Evolutionary conservation across 768 basidiomycete species (phyloP), one percentile per base, ranked within the genome.

Genomic region (Tricholoma hemisulphureum): DNA sequence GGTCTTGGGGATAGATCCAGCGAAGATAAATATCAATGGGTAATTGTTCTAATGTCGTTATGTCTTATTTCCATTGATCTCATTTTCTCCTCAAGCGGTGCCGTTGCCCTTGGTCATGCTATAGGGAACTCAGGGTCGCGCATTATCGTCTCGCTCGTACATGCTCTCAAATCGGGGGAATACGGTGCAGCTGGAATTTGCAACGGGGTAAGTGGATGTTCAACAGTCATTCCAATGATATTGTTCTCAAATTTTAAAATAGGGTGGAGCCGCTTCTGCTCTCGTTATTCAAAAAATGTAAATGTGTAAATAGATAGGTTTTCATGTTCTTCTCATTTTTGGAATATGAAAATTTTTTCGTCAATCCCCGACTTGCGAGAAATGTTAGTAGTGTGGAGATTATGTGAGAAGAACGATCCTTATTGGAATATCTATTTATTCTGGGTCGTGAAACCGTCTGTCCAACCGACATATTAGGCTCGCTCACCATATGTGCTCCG

Each of bases 131-230:
- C 94, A 35, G 96, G 96, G 18, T 84, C 91, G 48, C 88, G 96
- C 51, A 98, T 98, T 75, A 81, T 98, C 50, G 95, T 98, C 24
- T 91, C 96, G 6, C 83, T 98, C 18, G 79, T 93, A 4, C 95
- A 98, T 70, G 85, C 89, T n/a, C 84, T 98, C 63, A 88, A 96
- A 79, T 72, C 87, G 2, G 95, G 95, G 35, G 81, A 98, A 76
- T 97, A 95, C 67, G 96, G 95, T 63, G 93, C 92, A 55, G 96
- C 95, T 35, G 95, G 89, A 72, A 89, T 98, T 64, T 98, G 96
- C 83, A 98, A 98, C 68, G 96, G 95, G 61, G 93, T 95, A 72
- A 73, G 93, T 81, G 7, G 11, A 58, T 57, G 53, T 46, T 10
- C 51, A 9, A 28, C 46, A 43, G 45, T 32, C 11, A 34, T 18